Evolutionary conservation across 768 basidiomycete species (phyloP).

Genomic region (Macrolepiota albuminosa): DNA sequence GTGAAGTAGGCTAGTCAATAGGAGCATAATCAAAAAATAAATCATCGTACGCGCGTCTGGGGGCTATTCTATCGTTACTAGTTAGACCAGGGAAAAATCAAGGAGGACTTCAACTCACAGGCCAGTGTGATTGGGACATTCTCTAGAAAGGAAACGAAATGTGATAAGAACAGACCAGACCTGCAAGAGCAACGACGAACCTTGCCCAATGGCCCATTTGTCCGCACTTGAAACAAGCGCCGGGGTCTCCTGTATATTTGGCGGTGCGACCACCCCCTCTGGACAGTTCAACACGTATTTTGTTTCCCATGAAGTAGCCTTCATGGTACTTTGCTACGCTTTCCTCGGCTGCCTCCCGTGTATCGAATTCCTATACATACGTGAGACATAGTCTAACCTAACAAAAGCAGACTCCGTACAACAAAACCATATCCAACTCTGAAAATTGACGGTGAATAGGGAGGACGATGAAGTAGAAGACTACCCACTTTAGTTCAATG

Average conservation of each 20-base stretch:
- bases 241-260: slow-evolving; percentile 80
- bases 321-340: slow-evolving; percentile 87
- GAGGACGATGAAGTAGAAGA: slow-evolving; percentile 12
- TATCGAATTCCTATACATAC: slow-evolving; percentile 71
- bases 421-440: slow-evolving; percentile 90
- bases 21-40: slow-evolving; percentile 57
- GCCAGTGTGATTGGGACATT: slow-evolving; percentile 59
- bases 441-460: slow-evolving; percentile 14
- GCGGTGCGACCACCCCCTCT: slow-evolving; percentile 79
- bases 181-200: slow-evolving; percentile 32
- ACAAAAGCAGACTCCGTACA: slow-evolving; percentile 40
- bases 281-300: slow-evolving; percentile 83
- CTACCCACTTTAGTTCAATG: slow-evolving; percentile 78
- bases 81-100: background rate
- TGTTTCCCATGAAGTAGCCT: slow-evolving; percentile 89
- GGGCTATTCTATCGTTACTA: slow-evolving; percentile 20
- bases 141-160: slow-evolving; percentile 35
- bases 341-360: slow-evolving; percentile 74
- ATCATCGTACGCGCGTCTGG: slow-evolving; percentile 44
- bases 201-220: slow-evolving; percentile 88
- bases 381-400: slow-evolving; percentile 5
- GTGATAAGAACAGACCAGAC: background rate
- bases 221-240: slow-evolving; percentile 86
- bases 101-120: slow-evolving; percentile 36
- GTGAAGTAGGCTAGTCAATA: slow-evolving; percentile 45